Base-by-base conservation (phyloP, 2,329 filamentous ascomycete genomes). In the Catunica adiposa region DNA sequence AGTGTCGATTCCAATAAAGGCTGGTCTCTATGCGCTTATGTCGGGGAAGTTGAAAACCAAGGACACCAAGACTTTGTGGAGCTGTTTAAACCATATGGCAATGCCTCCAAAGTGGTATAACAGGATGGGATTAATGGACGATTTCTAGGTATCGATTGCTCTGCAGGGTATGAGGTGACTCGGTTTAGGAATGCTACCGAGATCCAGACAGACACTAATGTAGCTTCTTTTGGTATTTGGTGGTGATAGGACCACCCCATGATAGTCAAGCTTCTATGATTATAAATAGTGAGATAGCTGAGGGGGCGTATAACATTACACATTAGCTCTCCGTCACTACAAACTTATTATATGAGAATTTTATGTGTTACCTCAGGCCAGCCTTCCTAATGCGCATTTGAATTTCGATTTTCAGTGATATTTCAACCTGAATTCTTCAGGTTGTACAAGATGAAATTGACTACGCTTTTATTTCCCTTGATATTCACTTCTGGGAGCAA, bases 161-260 rank as follows among this genome's bases (percentile, higher is more conserved):
- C 75, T 79, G 62, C 73, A 77, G 60, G 72, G 72, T 37, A 67
- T 47, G 72, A 71, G 3, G 64, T 78, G 17, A 20, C 25, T 26
- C 51, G 40, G 51, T 17, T 53, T 22, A 40, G 31, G 29, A 23
- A 63, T 73, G 51, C 51, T 15, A 40, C 51, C 15, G 31, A 53
- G 31, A 15, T 22, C n/a, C 4, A 8, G 15, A 38, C 17, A 23
- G 9, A 26, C 15, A 17, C 40, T 5, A 23, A 40, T 25, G 25
- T 22, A 7, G 51, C 23, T 15, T 38, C 31, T 20, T n/a, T 23
- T 53, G 17, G 15, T 31, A 22, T 53, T 53, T 26, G 51, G 51
- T 23, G 51, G 40, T 40, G 51, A 53, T 17, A 17, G n/a, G n/a
- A 3, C 6, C 51, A 8, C 22, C 40, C 51, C 29, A 23, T n/a